A percentile compares a stretch with the other conserved stretches of the same genome.
These are phyloP conservation scores for Hirschfeldia incana DNA, from an alignment of 345 rosid species.

Conservation along the genomic window DNA sequence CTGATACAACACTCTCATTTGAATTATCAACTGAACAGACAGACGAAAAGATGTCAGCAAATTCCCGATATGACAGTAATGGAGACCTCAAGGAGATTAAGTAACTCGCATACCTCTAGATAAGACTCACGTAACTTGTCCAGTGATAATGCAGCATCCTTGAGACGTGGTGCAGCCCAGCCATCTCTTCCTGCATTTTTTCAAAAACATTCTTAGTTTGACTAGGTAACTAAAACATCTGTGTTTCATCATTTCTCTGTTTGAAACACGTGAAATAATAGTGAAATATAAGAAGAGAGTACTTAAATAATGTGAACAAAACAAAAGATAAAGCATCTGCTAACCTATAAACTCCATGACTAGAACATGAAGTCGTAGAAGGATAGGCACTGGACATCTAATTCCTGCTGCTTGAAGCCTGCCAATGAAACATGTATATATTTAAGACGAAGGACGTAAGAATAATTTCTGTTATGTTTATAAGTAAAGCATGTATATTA, in stretches of 20 bases:
- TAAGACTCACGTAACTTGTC: conserved; percentile 90
- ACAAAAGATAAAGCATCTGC: not conserved
- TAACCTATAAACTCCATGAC: conserved; percentile 99
- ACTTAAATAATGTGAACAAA: not conserved
- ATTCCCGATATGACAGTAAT: not conserved
- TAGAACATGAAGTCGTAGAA: conserved; percentile 84
- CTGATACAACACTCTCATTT: conserved; percentile 81
- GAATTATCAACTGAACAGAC: conserved; percentile 63
- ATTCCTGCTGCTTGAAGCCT: conserved; percentile 94
- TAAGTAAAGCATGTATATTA: not conserved
- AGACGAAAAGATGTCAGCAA: conserved; percentile 16
- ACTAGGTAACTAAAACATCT: not conserved
- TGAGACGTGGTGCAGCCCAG: conserved; percentile 98
- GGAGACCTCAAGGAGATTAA: not conserved
- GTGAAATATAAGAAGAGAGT: not conserved
- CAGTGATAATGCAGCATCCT: conserved; percentile 86
- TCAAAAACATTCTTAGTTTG: not conserved
- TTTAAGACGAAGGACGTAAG: not conserved
- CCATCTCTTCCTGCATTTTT: conserved; percentile 68
- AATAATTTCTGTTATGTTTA: too few species aligned
- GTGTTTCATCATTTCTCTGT: not conserved
- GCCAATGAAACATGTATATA: conserved; percentile 32
- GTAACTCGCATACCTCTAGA: conserved; percentile 61
- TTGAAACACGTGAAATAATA: not conserved
- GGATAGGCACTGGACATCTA: conserved; percentile 75